Evolutionary conservation across 2,329 filamentous ascomycete genomes (phyloP), one percentile per base, ranked within the genome.

Genomic region (Claviceps cyperi): DNA sequence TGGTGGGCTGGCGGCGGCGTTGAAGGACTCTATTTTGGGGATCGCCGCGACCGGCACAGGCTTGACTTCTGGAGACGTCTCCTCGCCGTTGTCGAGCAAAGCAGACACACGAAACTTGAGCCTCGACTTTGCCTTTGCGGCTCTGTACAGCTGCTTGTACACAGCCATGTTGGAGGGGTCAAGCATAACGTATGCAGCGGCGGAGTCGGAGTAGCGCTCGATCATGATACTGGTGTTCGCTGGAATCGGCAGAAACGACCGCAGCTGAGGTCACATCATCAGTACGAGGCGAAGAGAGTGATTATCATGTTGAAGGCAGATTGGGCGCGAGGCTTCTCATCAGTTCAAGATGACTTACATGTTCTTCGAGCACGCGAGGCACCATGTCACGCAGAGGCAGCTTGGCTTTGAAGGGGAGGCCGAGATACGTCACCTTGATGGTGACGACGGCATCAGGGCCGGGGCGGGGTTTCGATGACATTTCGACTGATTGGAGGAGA

Each of bases 51-150:
- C 51, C 54, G 72, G 64, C n/a, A 63, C 64, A 40, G 70, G 51
- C 54, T 72, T 64, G 17, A 63, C 64, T 59, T 69, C 65, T 17
- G 69, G 66, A 5, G 55, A 54, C 11, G 57, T 32, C 28, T 32
- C 54, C 52, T 58, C 66, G 7, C 61, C 55, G 15, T 64, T 56
- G 52, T 61, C 55, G 40, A 65, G 58, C 48, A 68, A 63, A 36
- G 75, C 60, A 15, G 78, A 83, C 38, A 86, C 83, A 57, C 81
- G 86, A 52, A 98, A 78, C 68, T 92, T 90, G 58, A 98, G 82
- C 81, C 97, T 98, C 57, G 90, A 81, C 76, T 98, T 98, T 38
- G 92, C 92, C 74, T 96, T 98, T 56, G 92, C 92, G 57, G 92
- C 92, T 60, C 92, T 84, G 65, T 92, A 91, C 41, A 98, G 83